Conservation (phyloP, 2,329 filamentous ascomycete species). For the Lecanicillium sp. region DNA sequence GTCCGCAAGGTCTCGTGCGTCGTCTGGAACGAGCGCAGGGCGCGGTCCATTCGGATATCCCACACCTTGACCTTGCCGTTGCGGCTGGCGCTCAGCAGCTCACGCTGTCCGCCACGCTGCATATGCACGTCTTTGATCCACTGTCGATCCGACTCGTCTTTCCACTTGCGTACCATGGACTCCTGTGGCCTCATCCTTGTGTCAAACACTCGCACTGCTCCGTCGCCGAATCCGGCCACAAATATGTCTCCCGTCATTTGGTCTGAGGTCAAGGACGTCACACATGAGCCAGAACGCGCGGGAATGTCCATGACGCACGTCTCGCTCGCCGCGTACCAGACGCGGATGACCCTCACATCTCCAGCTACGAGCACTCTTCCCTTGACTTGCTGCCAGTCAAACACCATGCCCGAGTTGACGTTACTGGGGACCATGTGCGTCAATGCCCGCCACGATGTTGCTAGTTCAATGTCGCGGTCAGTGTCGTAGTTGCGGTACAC, state of each 20-base stretch:
- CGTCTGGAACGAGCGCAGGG: constrained; percentile 64
- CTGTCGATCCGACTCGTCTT: constrained; percentile 74
- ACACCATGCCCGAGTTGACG: constrained; percentile 89
- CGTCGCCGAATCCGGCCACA: constrained; percentile 92
- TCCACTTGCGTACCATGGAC: constrained; percentile 94
- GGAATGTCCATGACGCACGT: constrained; percentile 91
- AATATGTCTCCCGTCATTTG: constrained; percentile 97
- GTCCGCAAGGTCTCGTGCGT: constrained; percentile 75
- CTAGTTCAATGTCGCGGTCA: constrained; percentile 68
- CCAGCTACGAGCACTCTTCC: constrained; percentile 92
- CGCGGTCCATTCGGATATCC: constrained; percentile 85
- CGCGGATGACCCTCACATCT: constrained; percentile 88
- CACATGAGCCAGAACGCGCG: constrained; percentile 87
- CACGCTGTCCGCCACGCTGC: constrained; percentile 88
- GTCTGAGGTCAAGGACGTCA: constrained; percentile 91
- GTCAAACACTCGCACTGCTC: constrained; percentile 89
- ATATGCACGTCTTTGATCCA: constrained; percentile 97
- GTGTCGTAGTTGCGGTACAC: constrained; percentile 90
- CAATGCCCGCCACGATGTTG: constrained; percentile 83
- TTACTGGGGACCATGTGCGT: constrained; percentile 92
- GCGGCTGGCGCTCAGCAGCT: constrained; percentile 81
- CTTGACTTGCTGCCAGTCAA: constrained; percentile 98
- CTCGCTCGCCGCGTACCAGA: constrained; percentile 94
- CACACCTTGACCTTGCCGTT: constrained; percentile 93
- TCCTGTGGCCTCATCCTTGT: constrained; percentile 76